Conservation (phyloP, 768 basidiomycete species). For the Auricularia heimuer region DNA sequence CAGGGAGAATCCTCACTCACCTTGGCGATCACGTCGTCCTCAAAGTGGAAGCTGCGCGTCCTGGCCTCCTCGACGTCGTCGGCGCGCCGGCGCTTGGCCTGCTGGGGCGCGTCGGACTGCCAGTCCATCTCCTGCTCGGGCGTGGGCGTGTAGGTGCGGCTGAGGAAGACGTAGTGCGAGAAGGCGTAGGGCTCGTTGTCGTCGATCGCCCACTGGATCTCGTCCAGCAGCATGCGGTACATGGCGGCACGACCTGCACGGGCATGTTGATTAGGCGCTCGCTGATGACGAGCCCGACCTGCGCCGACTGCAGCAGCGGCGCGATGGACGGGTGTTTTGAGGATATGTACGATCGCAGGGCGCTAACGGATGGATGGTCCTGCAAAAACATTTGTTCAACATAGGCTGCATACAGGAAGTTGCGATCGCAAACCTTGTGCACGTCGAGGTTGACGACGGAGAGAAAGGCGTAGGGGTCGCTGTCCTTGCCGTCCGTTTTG, state of each 20-base stretch:
- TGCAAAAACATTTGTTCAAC: conserved; percentile 19
- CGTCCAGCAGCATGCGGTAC: conserved; percentile 80
- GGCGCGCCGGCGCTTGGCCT: conserved; percentile 29
- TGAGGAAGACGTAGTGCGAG: conserved; percentile 65
- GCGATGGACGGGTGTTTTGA: conserved; percentile 42
- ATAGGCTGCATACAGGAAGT: conserved; percentile 1
- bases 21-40: conserved; percentile 65
- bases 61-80: conserved; percentile 35
- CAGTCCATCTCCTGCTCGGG: conserved; percentile 56
- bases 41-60: conserved; percentile 72
- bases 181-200: conserved; percentile 65
- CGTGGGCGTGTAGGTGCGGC: conserved; percentile 67
- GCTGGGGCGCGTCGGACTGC: conserved; percentile 24
- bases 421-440: conserved; percentile 41
- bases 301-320: conserved; percentile 24
- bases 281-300: conserved; percentile 77
- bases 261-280: conserved; percentile 95
- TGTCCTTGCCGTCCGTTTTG: conserved; percentile 83
- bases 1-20: conserved; percentile 27
- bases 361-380: conserved; percentile 63
- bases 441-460: conserved; percentile 72
- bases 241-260: conserved; percentile 82
- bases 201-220: conserved; percentile 62
- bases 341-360: conserved; percentile 61
- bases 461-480: conserved; percentile 84